Conservation (phyloP, 345 rosid genomes). For the Brassica cretica region DNA sequence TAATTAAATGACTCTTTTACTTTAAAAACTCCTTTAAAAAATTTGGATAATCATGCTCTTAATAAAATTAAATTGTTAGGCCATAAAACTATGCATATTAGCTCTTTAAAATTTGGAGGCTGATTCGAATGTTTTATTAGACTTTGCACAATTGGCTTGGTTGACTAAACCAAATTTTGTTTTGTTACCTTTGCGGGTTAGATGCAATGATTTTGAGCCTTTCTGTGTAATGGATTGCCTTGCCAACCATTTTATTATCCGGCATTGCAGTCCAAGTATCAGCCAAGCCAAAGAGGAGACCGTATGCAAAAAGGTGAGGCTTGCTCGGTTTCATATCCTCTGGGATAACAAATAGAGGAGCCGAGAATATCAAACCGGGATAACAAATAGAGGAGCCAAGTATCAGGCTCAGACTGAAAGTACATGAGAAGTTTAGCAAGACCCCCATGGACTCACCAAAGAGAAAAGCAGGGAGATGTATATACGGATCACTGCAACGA, state of each 20-base stretch:
- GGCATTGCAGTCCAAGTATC: slow-evolving; percentile 98
- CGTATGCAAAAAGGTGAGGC: slow-evolving; percentile 63
- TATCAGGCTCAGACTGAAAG: slow-evolving; percentile 72
- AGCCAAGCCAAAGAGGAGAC: slow-evolving; percentile 81
- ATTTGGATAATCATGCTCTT: too few relatives aligned
- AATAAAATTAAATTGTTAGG: too few relatives aligned
- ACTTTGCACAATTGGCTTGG: too few relatives aligned
- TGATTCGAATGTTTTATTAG: too few relatives aligned
- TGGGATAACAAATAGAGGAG: slow-evolving; percentile 90
- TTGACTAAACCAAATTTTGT: too few relatives aligned
- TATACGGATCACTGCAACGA: slow-evolving; percentile 70
- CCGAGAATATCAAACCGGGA: slow-evolving; percentile 90
- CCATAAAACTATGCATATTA: too few relatives aligned
- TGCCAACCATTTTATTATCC: slow-evolving; percentile 80
- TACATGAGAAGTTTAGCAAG: slow-evolving; percentile 82
- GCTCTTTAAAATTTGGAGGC: too few relatives aligned
- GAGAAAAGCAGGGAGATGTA: slow-evolving; percentile 70
- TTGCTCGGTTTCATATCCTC: slow-evolving; percentile 88
- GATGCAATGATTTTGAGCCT: slow-evolving; percentile 83
- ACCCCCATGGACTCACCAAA: slow-evolving; percentile 99
- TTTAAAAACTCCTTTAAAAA: too few relatives aligned
- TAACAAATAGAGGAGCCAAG: slow-evolving; percentile 90
- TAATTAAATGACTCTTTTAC: too few relatives aligned
- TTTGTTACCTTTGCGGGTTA: slow-evolving; percentile 61
- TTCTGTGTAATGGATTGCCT: slow-evolving; percentile 75